phyloP scores from a whole-genome alignment of 176 grass and related monocot genomes.

The Aegilops tauschii region DNA sequence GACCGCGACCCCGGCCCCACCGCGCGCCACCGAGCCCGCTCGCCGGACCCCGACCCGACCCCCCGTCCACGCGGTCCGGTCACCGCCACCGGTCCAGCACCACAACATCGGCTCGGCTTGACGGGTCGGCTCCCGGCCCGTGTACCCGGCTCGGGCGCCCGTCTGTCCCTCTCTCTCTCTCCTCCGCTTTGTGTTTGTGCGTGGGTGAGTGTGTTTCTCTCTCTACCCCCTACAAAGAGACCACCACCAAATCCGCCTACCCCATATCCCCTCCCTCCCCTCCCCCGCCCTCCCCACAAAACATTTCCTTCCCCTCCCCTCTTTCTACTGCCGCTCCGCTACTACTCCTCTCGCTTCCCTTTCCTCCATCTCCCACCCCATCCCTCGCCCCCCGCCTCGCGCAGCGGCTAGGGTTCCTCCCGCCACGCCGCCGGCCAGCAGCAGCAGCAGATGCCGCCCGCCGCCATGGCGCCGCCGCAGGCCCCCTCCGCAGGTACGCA shows the following conservation, averaged over 20 bases:
- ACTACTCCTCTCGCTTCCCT: neutral
- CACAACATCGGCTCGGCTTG: neutral
- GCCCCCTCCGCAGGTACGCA: conserved; percentile 33
- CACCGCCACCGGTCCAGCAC: conserved; percentile 10
- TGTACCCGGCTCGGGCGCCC: neutral
- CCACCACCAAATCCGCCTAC: conserved; percentile 49
- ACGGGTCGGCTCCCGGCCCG: neutral
- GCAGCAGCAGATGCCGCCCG: conserved; percentile 18
- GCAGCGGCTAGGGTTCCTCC: conserved; percentile 34
- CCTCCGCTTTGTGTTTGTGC: neutral
- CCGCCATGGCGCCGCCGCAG: conserved; percentile 35
- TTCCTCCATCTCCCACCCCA: neutral
- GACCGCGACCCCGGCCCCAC: neutral
- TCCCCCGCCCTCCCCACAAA: neutral
- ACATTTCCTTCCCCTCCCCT: conserved; percentile 18
- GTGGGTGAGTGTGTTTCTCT: conserved; percentile 24
- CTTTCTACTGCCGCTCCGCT: conserved; percentile 1
- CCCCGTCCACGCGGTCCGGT: conserved; percentile 1
- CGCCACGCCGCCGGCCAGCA: conserved; percentile 8
- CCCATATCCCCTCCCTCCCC: neutral
- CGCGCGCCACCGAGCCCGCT: neutral
- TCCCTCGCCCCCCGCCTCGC: too few relatives aligned
- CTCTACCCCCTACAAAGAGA: conserved; percentile 98
- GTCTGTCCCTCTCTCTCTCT: neutral
- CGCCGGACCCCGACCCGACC: neutral